Evolutionary conservation across 2,329 filamentous ascomycete species (phyloP), one percentile per base, ranked within the genome.

Genomic region (Phaeosphaeria sp.): DNA sequence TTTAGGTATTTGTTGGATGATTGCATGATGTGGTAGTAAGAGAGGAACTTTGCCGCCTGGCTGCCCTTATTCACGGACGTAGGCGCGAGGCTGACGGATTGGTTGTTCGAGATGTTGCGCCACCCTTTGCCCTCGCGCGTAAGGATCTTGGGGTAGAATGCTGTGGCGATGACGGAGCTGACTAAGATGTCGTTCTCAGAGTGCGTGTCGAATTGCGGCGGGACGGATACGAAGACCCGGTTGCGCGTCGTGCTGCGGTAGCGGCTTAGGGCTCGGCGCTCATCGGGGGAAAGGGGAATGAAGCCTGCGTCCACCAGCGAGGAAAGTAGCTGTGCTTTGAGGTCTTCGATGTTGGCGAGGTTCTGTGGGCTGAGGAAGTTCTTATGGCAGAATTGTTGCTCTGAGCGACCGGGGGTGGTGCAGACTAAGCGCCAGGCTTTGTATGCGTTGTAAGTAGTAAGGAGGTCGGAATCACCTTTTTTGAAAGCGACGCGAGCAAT

Each of bases 1-100:
- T 97, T 96, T 65, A 94, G 92, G 68, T 90, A 89, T 59, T 84
- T 85, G 84, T 89, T 91, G 80, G 82, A 93, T 2, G 91, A 90
- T 76, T 97, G 93, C 92, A 98, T 96, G 63, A 98, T 97, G 75
- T 96, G 91, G 79, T 98, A 98, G 76, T 97, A 99, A 0, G 91
- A 95, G 45, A 99, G 81, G 88, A 92, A 98, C 71, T 88, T 89
- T 40, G 93, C 80, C 5, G 64, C 67, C 15, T 62, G 89, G 1
- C 66, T 66, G 20, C 64, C 85, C 72, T 93, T 93, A 76, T 98
- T 98, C 64, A 99, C 91, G 1, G 92, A 96, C 0, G 90, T 91
- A 0, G 93, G 91, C 66, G 96, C 92, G 20, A 99, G 81, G 56
- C 88, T 92, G 66, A 99, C 93, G 45, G 87, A 86, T 76, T 98